phyloP scores from a whole-genome alignment of 306 rosid genomes.

The Quercus wislizeni region DNA sequence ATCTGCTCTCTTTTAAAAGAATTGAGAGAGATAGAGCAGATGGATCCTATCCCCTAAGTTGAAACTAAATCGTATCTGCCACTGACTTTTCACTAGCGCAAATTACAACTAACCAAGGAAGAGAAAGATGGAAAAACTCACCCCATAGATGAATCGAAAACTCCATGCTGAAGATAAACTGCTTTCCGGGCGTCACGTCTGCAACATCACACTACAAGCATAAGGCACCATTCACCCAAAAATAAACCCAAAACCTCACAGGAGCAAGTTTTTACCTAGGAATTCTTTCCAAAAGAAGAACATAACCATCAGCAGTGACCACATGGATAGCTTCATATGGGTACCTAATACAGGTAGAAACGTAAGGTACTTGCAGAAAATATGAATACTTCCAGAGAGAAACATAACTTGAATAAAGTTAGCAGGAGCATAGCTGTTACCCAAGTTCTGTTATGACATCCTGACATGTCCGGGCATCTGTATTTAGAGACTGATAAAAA shows the following conservation, averaged over 20 bases:
- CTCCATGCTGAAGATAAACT: conserved; percentile 90
- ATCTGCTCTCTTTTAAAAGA: background rate
- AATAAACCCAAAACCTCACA: background rate
- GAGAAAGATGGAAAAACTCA: conserved; percentile 40
- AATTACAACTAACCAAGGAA: conserved; percentile 14
- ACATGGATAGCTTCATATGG: conserved; percentile 92
- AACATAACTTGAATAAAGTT: conserved; percentile 15
- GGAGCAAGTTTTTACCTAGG: conserved; percentile 56
- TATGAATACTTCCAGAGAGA: background rate
- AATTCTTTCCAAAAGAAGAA: conserved; percentile 89
- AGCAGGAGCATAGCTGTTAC: conserved; percentile 35
- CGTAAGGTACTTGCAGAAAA: conserved; percentile 18
- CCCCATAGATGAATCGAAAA: conserved; percentile 97
- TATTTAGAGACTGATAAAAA: conserved; percentile 63
- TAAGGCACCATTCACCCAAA: conserved; percentile 16
- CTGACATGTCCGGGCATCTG: conserved; percentile 91
- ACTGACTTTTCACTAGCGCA: background rate
- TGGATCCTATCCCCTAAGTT: too few relatives aligned
- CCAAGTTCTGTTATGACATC: conserved; percentile 96
- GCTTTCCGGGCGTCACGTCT: conserved; percentile 89
- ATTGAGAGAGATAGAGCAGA: too few relatives aligned
- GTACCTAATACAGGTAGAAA: conserved; percentile 46
- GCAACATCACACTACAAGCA: conserved; percentile 33
- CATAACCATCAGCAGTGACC: conserved; percentile 84
- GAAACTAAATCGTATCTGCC: too few relatives aligned